phyloP scores from a whole-genome alignment of 495 filamentous ascomycete genomes.

The Annulohypoxylon stygium region DNA sequence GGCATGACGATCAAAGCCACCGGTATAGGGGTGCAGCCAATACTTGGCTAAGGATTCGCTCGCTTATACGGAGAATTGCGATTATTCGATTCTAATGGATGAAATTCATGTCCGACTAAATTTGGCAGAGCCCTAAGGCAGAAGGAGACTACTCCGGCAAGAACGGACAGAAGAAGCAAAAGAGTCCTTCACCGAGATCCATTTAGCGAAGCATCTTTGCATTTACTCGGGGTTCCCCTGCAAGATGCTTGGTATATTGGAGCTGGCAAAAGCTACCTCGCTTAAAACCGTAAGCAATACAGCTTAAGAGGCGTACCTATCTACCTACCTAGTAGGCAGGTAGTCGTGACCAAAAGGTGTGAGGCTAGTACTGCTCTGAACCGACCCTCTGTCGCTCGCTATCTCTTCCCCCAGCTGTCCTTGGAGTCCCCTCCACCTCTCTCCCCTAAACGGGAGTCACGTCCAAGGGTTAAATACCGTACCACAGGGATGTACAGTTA shows the following conservation, averaged over 20 bases:
- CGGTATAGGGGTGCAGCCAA: constrained; percentile 32
- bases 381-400: constrained; percentile 9
- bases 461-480: constrained; percentile 5
- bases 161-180: constrained; percentile 43
- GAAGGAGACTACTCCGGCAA: constrained; percentile 18
- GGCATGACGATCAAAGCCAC: constrained; percentile 45
- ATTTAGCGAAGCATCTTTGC: constrained; percentile 22
- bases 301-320: constrained; percentile 14
- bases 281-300: constrained; percentile 11
- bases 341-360: constrained; percentile 20
- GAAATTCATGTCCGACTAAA: constrained; percentile 28
- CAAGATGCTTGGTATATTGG: constrained; percentile 23
- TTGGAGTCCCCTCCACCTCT: background rate
- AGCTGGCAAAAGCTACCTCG: constrained; percentile 18
- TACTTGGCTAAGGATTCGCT: constrained; percentile 19
- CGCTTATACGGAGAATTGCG: constrained; percentile 15
- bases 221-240: constrained; percentile 36
- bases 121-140: constrained; percentile 9
- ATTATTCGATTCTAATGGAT: constrained; percentile 24
- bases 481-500: constrained; percentile 7
- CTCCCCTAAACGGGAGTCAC: constrained; percentile 9
- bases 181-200: constrained; percentile 32
- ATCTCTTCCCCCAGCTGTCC: background rate
- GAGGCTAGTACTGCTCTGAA: constrained; percentile 2
- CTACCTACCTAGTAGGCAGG: no score